Base-by-base conservation (phyloP, 768 basidiomycete genomes). In the Mycena haematopus region DNA sequence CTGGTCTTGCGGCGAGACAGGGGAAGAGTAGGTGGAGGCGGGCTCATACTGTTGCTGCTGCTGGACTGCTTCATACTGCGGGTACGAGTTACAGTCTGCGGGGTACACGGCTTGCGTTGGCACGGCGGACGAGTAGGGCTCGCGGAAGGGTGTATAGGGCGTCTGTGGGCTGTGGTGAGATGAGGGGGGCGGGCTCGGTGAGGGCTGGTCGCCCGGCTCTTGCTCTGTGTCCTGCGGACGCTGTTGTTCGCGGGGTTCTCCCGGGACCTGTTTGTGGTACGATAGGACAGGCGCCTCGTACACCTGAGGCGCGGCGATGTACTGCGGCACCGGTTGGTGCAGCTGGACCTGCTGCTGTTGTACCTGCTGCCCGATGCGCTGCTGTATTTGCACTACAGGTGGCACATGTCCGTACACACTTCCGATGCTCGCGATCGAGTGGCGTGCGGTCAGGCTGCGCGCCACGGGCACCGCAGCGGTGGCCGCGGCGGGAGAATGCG, bases 371-470 rank as follows among this genome's bases (percentile, higher is more conserved):
- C 29, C 29, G 29, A 4, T 31, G 52, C 24, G 24, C 36, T 25
- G 22, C 11, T 42, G 19, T 8, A n/a, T n/a, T 8, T 17, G 40
- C 6, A 42, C 6, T 7, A 11, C 36, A 13, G n/a, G 44, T 27
- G 45, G 55, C 4, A 33, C 55, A 31, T 46, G 55, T 10, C 42
- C 42, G 8, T 36, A 36, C 9, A 36, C 13, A 14, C 36, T 36
- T 11, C 42, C 44, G 17, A 56, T 46, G 24, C 45, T 35, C 17
- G 24, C 52, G 29, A 45, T 45, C 3, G 58, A 60, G 58, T 60
- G 58, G 24, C 58, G 58, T 7, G 58, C 50, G 3, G 58, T 22
- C 22, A 60, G 58, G 25, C 44, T 53, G 8, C 60, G 54, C 17
- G 59, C 52, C 5, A 60, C 59, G 19, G 59, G 59, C 3, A 60